Evolutionary conservation across 2,329 filamentous ascomycete species (phyloP).

Genomic region (Colletotrichum musicola): DNA sequence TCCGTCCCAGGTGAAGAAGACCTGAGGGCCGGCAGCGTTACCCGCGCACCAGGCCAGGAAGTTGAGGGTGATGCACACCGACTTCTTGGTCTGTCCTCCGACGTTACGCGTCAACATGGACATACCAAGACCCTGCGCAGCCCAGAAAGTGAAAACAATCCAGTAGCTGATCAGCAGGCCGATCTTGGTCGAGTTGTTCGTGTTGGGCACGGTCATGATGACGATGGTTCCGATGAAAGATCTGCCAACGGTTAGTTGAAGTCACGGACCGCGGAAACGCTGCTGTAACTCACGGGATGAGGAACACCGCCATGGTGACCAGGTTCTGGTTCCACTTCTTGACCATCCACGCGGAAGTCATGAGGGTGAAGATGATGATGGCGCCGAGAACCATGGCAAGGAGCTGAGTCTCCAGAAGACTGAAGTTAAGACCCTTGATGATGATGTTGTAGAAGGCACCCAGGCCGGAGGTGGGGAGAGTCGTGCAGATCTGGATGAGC

Average conservation of each 20-base stretch:
- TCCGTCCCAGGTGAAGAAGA: constrained; percentile 49
- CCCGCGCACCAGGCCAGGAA: constrained; percentile 54
- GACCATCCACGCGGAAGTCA: constrained; percentile 18
- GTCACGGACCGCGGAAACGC: background rate
- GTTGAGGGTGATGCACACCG: constrained; percentile 51
- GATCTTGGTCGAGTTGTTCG: background rate
- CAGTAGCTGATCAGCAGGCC: constrained; percentile 18
- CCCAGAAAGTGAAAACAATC: constrained; percentile 25
- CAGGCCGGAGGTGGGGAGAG: constrained; percentile 43
- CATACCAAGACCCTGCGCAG: constrained; percentile 26
- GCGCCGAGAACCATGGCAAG: constrained; percentile 43
- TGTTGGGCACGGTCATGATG: constrained; percentile 28
- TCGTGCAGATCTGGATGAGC: constrained; percentile 38
- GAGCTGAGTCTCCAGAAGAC: constrained; percentile 43
- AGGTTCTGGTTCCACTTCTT: constrained; percentile 30
- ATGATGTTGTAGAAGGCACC: constrained; percentile 44
- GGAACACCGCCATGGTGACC: constrained; percentile 39
- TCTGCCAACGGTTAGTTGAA: constrained; percentile 10
- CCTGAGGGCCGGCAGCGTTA: constrained; percentile 53
- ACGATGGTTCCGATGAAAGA: constrained; percentile 24
- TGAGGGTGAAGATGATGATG: constrained; percentile 25
- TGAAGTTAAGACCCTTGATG: constrained; percentile 44
- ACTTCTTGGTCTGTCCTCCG: constrained; percentile 51
- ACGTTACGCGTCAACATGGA: constrained; percentile 43
- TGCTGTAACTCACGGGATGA: constrained; percentile 6